Evolutionary conservation across 2,329 filamentous ascomycete genomes (phyloP), one percentile per base, ranked within the genome.

Genomic region (Coleophoma eucalyptorum): DNA sequence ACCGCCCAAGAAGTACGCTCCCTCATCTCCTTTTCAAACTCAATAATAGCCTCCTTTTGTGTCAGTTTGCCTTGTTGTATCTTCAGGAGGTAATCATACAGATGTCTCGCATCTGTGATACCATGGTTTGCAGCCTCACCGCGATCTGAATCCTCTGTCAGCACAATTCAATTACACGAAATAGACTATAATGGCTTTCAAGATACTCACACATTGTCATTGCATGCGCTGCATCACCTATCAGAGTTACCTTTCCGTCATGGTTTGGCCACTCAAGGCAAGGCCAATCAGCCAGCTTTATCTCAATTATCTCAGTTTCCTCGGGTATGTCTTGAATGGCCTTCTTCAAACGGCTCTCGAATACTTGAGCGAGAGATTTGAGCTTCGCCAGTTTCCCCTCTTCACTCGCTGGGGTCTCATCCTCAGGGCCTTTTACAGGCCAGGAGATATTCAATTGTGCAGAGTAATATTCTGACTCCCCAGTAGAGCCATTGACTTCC

Each of bases 81-180:
- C n/a, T 43, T 46, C 4, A 57, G n/a, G 8, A 65, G 40, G 1
- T 58, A 52, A 10, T 69, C 65, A 0, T 69, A 65, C 41, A 81
- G 67, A 34, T 76, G 72, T 2, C 67, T 58, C 0, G 77, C 74
- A 57, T 82, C 79, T 6, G 74, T 62, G 34, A 83, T 77, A 3
- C 74, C 78, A 47, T 81, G 78, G 54, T 83, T 83, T 5, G 76
- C 78, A 1, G 77, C 79, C 62, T 83, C 79, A 3, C 79, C 79
- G 12, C 79, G 72, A 57, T 78, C 79, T 83, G 20, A 12, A 18
- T 26, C 26, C 16, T n/a, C 19, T 50, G 44, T 56, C 11, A 46
- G n/a, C 8, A 10, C 13, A 18, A 46, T 33, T 38, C 1, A 5
- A 19, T 41, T 34, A n/a, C 7, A 6, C 4, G 46, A 41, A 46